Percentiles rank a stretch among this genome's conserved stretches.
phyloP scores from a whole-genome alignment of 1,139 yeast species.

The Lodderomyces orthopsilosis region DNA sequence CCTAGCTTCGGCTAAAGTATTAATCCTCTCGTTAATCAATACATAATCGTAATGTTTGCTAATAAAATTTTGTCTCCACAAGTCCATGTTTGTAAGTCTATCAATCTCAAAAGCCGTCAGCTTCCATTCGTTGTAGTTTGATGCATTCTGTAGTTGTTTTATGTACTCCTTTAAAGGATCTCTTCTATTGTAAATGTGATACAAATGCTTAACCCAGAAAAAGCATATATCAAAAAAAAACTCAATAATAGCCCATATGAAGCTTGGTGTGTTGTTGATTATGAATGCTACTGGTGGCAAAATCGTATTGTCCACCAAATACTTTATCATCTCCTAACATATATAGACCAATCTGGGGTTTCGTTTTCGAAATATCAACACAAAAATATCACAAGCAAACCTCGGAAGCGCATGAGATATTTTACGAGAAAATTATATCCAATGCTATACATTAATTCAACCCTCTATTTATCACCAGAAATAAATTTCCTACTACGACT shows the following conservation, averaged over 20 bases:
- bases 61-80: slow-evolving; percentile 85
- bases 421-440: background rate
- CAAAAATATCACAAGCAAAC: background rate
- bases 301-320: slow-evolving; percentile 5
- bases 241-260: slow-evolving; percentile 60
- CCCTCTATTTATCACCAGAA: slow-evolving; percentile 14
- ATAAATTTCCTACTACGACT: slow-evolving; percentile 42
- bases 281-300: slow-evolving; percentile 12
- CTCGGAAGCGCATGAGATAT: too few species aligned
- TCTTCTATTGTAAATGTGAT: slow-evolving; percentile 35
- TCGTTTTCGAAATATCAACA: background rate
- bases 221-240: slow-evolving; percentile 55
- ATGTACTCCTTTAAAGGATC: slow-evolving; percentile 42
- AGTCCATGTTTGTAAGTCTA: slow-evolving; percentile 62
- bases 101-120: slow-evolving; percentile 59
- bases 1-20: slow-evolving; percentile 62
- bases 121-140: slow-evolving; percentile 62
- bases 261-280: slow-evolving; percentile 55
- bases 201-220: slow-evolving; percentile 55
- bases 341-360: background rate
- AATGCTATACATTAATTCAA: background rate
- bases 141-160: slow-evolving; percentile 39
- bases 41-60: slow-evolving; percentile 82
- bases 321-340: slow-evolving; percentile 4
- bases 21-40: slow-evolving; percentile 71